Evolutionary conservation across 768 basidiomycete species (phyloP).

Genomic region (Clathrus columnatus): DNA sequence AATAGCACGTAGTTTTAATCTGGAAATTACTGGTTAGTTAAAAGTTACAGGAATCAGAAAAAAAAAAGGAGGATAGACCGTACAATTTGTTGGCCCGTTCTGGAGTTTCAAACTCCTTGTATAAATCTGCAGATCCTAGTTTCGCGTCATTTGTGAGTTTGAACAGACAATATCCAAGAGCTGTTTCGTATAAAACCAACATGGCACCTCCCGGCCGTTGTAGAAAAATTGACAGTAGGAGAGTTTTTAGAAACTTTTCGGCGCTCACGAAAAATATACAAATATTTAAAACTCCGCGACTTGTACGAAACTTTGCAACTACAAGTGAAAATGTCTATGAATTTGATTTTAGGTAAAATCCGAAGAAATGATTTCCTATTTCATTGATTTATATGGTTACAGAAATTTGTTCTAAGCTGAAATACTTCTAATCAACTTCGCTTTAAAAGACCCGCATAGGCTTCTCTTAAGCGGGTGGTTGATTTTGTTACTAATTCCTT

Average conservation of each 20-base stretch:
- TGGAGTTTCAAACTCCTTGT: conserved; percentile 89
- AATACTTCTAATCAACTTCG: too few relatives aligned
- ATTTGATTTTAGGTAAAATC: too few relatives aligned
- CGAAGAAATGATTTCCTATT: too few relatives aligned
- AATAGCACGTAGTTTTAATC: conserved; percentile 87
- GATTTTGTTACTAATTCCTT: conserved; percentile 3
- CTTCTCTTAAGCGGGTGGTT: conserved; percentile 8
- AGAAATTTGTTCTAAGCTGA: too few relatives aligned
- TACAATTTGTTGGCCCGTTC: conserved; percentile 90
- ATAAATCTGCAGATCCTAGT: conserved; percentile 75
- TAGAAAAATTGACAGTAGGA: not conserved
- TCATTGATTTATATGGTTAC: too few relatives aligned
- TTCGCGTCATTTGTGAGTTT: conserved; percentile 87
- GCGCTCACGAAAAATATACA: not conserved
- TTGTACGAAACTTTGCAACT: too few relatives aligned
- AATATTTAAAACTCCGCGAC: not conserved
- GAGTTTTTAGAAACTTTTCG: not conserved
- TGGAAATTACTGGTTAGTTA: conserved; percentile 23
- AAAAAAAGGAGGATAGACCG: conserved; percentile 12
- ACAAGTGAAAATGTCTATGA: too few relatives aligned
- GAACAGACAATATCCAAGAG: conserved; percentile 96
- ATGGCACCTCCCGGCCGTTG: conserved; percentile 35
- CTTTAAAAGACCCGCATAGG: conserved; percentile 8
- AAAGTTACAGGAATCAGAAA: not conserved
- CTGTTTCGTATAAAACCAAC: conserved; percentile 95